phyloP scores from a whole-genome alignment of 2,329 filamentous ascomycete genomes.

The Claviceps purpurea region DNA sequence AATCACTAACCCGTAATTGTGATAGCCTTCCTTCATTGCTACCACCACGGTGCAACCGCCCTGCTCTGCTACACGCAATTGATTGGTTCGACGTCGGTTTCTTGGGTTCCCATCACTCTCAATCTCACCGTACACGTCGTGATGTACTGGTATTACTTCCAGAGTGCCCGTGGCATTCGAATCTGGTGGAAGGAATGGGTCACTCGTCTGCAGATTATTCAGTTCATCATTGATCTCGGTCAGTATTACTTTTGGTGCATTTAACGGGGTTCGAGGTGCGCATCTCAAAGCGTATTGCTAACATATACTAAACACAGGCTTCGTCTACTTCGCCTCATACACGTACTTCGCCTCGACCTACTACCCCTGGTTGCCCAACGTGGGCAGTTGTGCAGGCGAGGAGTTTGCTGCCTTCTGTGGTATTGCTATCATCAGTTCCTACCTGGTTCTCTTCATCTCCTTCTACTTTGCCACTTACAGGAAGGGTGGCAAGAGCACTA shows the following conservation, averaged over 20 bases:
- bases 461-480: conserved; percentile 98
- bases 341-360: conserved; percentile 93
- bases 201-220: conserved; percentile 89
- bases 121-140: conserved; percentile 93
- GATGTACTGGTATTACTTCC: conserved; percentile 99
- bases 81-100: conserved; percentile 81
- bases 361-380: conserved; percentile 72
- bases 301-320: conserved; percentile 42
- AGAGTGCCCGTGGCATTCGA: conserved; percentile 84
- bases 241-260: conserved; percentile 22
- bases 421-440: conserved; percentile 83
- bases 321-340: conserved; percentile 98
- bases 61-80: conserved; percentile 97
- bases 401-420: conserved; percentile 92
- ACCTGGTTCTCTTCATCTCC: conserved; percentile 95
- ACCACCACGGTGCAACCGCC: conserved; percentile 94
- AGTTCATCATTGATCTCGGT: conserved; percentile 96
- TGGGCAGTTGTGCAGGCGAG: conserved; percentile 81
- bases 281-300: background rate
- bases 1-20: conserved; percentile 17
- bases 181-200: conserved; percentile 99
- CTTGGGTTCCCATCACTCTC: conserved; percentile 86
- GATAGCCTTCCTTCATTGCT: conserved; percentile 88
- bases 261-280: background rate
- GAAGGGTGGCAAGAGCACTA: conserved; percentile 69